Evolutionary conservation across 2,329 filamentous ascomycete genomes (phyloP).

Genomic region (Aspergillus bombycis): DNA sequence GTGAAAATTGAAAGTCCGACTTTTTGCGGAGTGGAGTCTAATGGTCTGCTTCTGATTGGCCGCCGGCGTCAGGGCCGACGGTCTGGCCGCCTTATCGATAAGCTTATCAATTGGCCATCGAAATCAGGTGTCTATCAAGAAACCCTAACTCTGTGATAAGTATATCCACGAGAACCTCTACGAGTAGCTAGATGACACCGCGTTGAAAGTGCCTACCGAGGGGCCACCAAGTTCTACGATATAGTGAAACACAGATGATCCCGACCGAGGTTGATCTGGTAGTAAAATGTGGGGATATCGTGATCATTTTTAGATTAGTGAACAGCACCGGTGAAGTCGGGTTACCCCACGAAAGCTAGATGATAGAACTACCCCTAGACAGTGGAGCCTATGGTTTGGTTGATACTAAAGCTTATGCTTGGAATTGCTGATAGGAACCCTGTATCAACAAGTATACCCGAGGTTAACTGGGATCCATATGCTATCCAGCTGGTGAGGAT

Average conservation of each 20-base stretch:
- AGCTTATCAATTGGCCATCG: background rate
- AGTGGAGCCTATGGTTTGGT: too few relatives aligned
- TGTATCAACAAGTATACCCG: too few relatives aligned
- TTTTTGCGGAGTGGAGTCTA: background rate
- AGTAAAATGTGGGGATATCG: background rate
- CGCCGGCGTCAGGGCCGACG: background rate
- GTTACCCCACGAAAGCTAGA: background rate
- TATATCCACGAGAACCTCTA: too few relatives aligned
- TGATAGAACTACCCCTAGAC: background rate
- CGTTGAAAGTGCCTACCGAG: too few relatives aligned
- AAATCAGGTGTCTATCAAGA: background rate
- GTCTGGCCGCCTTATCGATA: background rate
- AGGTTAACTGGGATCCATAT: too few relatives aligned
- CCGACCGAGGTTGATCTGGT: background rate
- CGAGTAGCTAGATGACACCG: too few relatives aligned
- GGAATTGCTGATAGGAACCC: too few relatives aligned
- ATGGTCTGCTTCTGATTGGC: background rate
- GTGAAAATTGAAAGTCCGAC: slow-evolving; percentile 1
- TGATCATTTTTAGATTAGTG: background rate
- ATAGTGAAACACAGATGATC: background rate
- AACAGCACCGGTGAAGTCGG: background rate
- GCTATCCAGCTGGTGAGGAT: too few relatives aligned
- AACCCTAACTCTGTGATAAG: background rate
- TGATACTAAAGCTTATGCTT: too few relatives aligned
- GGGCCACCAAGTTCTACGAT: too few relatives aligned